Evolutionary conservation across 1,139 yeast species (phyloP), one percentile per base, ranked within the genome.

Genomic region (Kodamaea sp.): DNA sequence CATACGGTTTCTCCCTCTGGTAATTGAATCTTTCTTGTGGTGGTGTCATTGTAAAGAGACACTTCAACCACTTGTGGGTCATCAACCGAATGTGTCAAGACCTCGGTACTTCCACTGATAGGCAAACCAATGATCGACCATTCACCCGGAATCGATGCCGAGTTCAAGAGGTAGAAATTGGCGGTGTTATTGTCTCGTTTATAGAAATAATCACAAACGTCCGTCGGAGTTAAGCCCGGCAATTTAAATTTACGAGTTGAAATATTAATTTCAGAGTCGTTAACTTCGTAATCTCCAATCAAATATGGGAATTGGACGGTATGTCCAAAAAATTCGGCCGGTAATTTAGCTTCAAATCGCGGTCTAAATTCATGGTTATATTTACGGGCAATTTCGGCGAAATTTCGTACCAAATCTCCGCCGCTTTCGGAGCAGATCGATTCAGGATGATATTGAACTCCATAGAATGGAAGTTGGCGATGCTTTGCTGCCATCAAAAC

Each of bases 381-480:
- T 1, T 51, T 46, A 1, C 41, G 36, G 0, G 94, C 87, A 26
- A 79, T 46, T 0, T 43, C 27, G 65, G 87, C 75, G 57, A 92
- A 92, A 54, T 84, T 85, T 20, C 51, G 47, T 3, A 90, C 57
- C 40, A 92, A 60, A 6, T 61, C 56, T 3, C 58, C 69, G 1
- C 98, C 98, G 36, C 64, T 55, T 8, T 70, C 65, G 0, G 97
- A 89, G 53, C 96, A 88, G 31, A 92, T 78, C 0, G 97, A 88
- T 55, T 94, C 99, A 0, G 98, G 98, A 54, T 94, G 99, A 54
- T 90, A 94, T 53, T 94, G 99, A 2, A 94, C 97, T 1, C 96
- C 98, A 61, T 73, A 90, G 62, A 84, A 85, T 0, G 97, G 97
- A 24, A 67, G 62, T 0, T 37, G 24, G 0, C 39, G 50, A 53